Percentiles rank a stretch among this genome's conserved stretches.
Conservation (phyloP, 1,139 yeast genomes). For the Diutina mesorugosa region DNA sequence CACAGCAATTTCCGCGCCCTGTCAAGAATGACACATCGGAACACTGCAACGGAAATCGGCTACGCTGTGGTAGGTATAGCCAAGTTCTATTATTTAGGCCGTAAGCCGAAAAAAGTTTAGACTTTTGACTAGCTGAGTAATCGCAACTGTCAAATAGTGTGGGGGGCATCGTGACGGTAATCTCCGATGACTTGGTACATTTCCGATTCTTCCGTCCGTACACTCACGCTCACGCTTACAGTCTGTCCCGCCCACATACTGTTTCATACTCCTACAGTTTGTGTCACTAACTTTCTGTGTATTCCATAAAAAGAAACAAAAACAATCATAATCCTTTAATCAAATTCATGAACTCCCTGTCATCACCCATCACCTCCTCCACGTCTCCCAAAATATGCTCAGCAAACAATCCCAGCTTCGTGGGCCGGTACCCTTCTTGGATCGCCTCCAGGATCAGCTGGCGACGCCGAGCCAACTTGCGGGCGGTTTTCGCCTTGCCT, state of each 20-base stretch:
- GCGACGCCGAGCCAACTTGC: conserved; percentile 30
- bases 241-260: too few species aligned
- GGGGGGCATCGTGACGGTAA: background rate
- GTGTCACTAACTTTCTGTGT: background rate
- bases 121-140: background rate
- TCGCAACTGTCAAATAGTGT: background rate
- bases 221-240: too few species aligned
- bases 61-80: background rate
- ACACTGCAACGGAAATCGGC: background rate
- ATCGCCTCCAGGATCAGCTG: conserved; percentile 63
- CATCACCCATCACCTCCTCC: conserved; percentile 44
- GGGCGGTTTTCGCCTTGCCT: background rate
- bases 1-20: too few species aligned
- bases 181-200: background rate
- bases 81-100: background rate
- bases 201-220: background rate
- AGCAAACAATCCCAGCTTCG: conserved; percentile 63
- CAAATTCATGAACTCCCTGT: conserved; percentile 32
- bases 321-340: conserved; percentile 22
- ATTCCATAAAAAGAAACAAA: background rate
- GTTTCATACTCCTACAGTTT: background rate
- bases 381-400: conserved; percentile 62
- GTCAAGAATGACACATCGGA: background rate
- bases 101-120: background rate
- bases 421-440: conserved; percentile 60